Conservation (phyloP, 1,139 yeast species). For the Spencermartinsiella ligniputridi region DNA sequence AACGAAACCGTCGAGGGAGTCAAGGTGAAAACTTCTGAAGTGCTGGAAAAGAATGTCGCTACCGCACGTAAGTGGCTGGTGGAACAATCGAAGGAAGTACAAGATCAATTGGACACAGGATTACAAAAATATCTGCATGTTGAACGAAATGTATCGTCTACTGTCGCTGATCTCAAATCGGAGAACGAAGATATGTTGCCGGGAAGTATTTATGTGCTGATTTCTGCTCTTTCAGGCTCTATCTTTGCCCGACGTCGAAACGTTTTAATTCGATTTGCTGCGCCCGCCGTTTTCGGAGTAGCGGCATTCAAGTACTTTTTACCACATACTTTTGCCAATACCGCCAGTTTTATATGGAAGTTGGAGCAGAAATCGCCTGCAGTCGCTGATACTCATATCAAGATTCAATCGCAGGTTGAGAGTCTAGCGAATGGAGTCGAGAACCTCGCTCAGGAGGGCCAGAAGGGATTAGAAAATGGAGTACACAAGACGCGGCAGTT, state of each 20-base stretch:
- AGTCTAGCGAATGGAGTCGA: conserved; percentile 45
- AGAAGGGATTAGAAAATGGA: conserved; percentile 36
- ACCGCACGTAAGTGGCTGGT: conserved; percentile 42
- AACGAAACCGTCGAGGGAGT: conserved; percentile 52
- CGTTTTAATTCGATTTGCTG: conserved; percentile 49
- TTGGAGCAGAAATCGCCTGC: conserved; percentile 66
- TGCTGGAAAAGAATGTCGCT: conserved; percentile 48
- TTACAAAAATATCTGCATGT: conserved; percentile 51
- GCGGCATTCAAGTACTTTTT: conserved; percentile 69
- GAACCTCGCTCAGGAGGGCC: conserved; percentile 35
- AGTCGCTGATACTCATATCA: conserved; percentile 61
- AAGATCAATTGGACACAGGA: conserved; percentile 38
- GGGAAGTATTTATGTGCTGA: conserved; percentile 62
- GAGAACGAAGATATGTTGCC: conserved; percentile 74
- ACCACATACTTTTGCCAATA: conserved; percentile 72
- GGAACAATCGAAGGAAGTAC: conserved; percentile 32
- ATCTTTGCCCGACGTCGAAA: conserved; percentile 73
- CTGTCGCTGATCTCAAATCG: conserved; percentile 66
- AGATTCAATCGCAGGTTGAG: conserved; percentile 45
- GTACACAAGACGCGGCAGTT: conserved; percentile 45
- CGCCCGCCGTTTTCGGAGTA: conserved; percentile 65
- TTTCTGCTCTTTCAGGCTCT: conserved; percentile 78
- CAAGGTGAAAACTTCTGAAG: conserved; percentile 50
- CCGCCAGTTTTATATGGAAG: conserved; percentile 56
- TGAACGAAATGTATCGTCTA: conserved; percentile 63